phyloP scores from a whole-genome alignment of 371 early-diverging fungal species.

The Apophysomyces sp. region DNA sequence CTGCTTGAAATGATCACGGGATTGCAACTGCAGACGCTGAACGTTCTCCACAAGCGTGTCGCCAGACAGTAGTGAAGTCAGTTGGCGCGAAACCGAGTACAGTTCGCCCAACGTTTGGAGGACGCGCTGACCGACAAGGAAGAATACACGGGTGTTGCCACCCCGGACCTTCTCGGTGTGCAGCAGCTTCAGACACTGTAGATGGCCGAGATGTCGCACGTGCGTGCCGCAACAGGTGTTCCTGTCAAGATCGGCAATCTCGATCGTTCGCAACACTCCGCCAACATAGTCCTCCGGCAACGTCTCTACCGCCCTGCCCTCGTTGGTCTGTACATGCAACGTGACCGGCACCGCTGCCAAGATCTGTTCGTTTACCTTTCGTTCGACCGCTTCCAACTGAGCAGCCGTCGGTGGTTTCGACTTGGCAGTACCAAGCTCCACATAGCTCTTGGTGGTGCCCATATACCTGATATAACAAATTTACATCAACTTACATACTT shows the following conservation, averaged over 20 bases:
- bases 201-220: constrained; percentile 55
- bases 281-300: constrained; percentile 66
- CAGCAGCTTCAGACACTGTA: constrained; percentile 65
- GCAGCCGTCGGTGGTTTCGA: constrained; percentile 38
- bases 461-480: constrained; percentile 42
- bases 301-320: constrained; percentile 37
- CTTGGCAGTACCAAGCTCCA: constrained; percentile 53
- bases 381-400: constrained; percentile 52
- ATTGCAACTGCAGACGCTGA: constrained; percentile 39
- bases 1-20: constrained; percentile 37
- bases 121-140: constrained; percentile 68
- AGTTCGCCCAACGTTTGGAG: constrained; percentile 43
- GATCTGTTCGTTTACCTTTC: constrained; percentile 58
- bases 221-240: constrained; percentile 89
- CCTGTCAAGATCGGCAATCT: constrained; percentile 58
- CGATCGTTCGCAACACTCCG: constrained; percentile 62
- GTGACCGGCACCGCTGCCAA: constrained; percentile 49
- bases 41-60: constrained; percentile 63
- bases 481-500: not conserved
- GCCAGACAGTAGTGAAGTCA: constrained; percentile 55
- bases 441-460: constrained; percentile 55
- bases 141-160: constrained; percentile 67
- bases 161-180: constrained; percentile 71
- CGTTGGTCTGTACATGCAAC: constrained; percentile 37
- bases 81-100: constrained; percentile 45